Conservation (phyloP, 2,329 filamentous ascomycete species). For the Lizonia empirigonia region DNA sequence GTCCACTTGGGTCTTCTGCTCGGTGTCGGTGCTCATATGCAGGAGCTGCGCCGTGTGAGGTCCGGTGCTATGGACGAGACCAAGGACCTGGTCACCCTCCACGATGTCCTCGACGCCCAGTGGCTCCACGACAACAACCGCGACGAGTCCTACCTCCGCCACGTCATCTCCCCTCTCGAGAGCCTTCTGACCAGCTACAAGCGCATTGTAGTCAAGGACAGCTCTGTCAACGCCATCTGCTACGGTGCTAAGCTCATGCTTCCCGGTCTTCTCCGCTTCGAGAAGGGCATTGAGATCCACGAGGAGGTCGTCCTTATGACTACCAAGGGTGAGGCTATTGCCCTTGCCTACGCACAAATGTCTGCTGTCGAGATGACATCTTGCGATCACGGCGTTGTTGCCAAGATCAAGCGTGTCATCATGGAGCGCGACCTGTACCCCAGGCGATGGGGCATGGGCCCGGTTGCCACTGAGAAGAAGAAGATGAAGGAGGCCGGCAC, state of each 20-base stretch:
- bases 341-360: constrained; percentile 96
- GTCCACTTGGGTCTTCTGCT: constrained; percentile 82
- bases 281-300: constrained; percentile 87
- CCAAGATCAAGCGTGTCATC: constrained; percentile 99
- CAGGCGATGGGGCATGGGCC: constrained; percentile 92
- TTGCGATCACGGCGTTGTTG: constrained; percentile 96
- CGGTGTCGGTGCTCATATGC: constrained; percentile 95
- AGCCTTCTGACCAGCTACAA: constrained; percentile 92
- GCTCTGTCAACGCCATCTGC: constrained; percentile 94
- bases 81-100: constrained; percentile 86
- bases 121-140: constrained; percentile 95
- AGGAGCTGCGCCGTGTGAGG: constrained; percentile 92
- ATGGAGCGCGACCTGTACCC: constrained; percentile 99
- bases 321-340: constrained; percentile 98
- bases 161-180: constrained; percentile 90
- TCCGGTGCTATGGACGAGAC: constrained; percentile 94
- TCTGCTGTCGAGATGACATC: constrained; percentile 95
- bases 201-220: constrained; percentile 96
- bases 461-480: constrained; percentile 96
- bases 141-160: constrained; percentile 90
- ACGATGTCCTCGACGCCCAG: constrained; percentile 94
- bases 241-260: constrained; percentile 99
- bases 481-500: constrained; percentile 98
- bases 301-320: constrained; percentile 99
- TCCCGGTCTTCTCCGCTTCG: constrained; percentile 91